Base-by-base conservation (phyloP, 1,284 basidiomycete genomes). In the Cronartium quercuum region DNA sequence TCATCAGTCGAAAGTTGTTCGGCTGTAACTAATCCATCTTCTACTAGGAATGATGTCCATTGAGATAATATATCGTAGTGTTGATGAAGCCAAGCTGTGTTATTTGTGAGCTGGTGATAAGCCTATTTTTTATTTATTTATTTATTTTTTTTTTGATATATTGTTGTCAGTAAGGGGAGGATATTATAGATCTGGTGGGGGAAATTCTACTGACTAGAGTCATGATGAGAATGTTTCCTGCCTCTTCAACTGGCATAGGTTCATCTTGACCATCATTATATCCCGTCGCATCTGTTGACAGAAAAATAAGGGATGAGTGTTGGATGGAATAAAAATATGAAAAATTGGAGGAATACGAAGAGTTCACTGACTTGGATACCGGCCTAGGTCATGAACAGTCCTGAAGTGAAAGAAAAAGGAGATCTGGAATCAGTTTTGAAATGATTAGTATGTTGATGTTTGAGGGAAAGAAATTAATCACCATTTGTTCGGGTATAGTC, bases 331-430 rank as follows among this genome's bases (percentile, higher is more conserved):
- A 18, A 44, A 18, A 44, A 38, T 35, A 44, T 51, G 57, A 61
- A 44, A 38, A 58, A 58, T 4, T 70, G 21, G 0, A 2, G 6
- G n/a, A 47, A 13, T 40, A 29, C n/a, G 7, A 41, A 58, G 37
- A n/a, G 42, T 4, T 24, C 24, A 51, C 70, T 66, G 78, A 68
- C 79, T 79, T 13, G 80, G 80, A 57, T 81, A 81, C 51, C 73
- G 66, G 64, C 80, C 80, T 5, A 81, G 77, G 66, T 81, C 80
- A 77, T 81, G 80, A 1, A 81, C 80, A 44, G 79, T 80, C 80
- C 80, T 81, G 77, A 47, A 3, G 21, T 55, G 12, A 60, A 24
- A 37, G 10, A 63, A 15, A 1, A 15, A 2, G 13, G 21, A 29
- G 35, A 37, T 38, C 9, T 47, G 12, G 21, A 24, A 40, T 21